phyloP scores from a whole-genome alignment of 768 basidiomycete genomes.

The Lactifluus volemus region DNA sequence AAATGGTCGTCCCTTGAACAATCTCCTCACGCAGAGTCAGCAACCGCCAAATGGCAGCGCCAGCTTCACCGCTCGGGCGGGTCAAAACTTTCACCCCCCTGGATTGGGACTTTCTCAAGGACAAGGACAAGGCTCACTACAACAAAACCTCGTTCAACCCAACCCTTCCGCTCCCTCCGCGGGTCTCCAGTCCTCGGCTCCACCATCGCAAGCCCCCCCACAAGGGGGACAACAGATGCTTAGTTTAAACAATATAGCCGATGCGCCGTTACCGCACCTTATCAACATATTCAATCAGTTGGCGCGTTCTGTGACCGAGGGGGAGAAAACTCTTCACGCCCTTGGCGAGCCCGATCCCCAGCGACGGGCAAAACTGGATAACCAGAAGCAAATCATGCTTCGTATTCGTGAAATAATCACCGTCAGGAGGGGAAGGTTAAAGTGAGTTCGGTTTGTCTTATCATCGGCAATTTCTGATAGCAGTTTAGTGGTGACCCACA shows the following conservation, averaged over 20 bases:
- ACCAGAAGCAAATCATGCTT: neutral
- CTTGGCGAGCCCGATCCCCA: neutral
- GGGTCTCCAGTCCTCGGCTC: neutral
- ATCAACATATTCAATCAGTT: neutral
- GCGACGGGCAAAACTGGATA: neutral
- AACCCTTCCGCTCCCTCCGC: neutral
- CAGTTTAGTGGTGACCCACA: constrained; percentile 7
- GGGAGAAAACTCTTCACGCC: constrained; percentile 1
- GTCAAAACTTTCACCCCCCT: constrained; percentile 7
- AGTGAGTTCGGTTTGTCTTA: neutral
- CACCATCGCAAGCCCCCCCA: constrained; percentile 1
- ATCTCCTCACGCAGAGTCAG: neutral
- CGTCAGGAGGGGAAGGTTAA: neutral
- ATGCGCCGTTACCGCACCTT: neutral
- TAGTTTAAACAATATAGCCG: neutral
- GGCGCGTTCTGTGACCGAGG: neutral
- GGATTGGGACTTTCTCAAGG: constrained; percentile 9
- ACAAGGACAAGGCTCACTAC: neutral
- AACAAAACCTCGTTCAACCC: constrained; percentile 5
- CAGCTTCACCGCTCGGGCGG: neutral
- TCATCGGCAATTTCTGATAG: neutral
- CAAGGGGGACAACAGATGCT: neutral
- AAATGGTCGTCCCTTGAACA: neutral
- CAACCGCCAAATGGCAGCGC: constrained; percentile 3
- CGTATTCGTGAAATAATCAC: neutral